Base-by-base conservation (phyloP, 495 filamentous ascomycete species). In the Trichoderma virens region DNA sequence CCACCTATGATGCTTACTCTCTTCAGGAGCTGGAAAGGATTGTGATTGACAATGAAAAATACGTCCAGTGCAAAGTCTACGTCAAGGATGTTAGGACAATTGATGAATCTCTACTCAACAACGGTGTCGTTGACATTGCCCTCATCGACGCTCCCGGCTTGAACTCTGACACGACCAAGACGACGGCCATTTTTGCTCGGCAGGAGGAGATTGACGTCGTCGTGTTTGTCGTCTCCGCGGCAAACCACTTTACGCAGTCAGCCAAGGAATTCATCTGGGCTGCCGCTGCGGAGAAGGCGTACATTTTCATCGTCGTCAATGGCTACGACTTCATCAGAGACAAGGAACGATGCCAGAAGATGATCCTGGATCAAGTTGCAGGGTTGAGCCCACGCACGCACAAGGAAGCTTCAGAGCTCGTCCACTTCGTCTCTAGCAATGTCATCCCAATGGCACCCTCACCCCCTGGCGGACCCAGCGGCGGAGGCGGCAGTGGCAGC, bases 131-230 rank as follows among this genome's bases (percentile, higher is more conserved):
- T 45, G 95, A 98, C 73, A 98, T 98, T 73, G 93, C 93, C 6
- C 82, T 98, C 61, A 98, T 98, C 68, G 94, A 98, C 73, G 95
- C 94, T 0, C 94, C 94, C 8, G 94, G 94, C 38, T 80, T 98
- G 62, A 98, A 98, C 75, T 90, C 87, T 60, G 95, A 98, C 70
- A 97, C 93, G 0, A 82, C 96, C 35, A 97, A 97, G 76, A 98
- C 94, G 1, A 98, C 94, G 0, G 94, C 95, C 8, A 87, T 97
- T 13, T 98, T 98, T 75, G 94, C 94, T 31, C 82, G 94, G 43
- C 93, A 98, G 74, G 94, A 98, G 73, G 94, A 98, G 75, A 98
- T 98, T 65, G 94, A 98, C 74, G 94, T 98, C 5, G 95, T 98
- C 25, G 94, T 98, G 1, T 98, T 98, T 66, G 94, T 98, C 28